Evolutionary conservation across 352 stramenopile species (phyloP), one percentile per base, ranked within the genome.

Genomic region (Phytophthora pseudosyringae): DNA sequence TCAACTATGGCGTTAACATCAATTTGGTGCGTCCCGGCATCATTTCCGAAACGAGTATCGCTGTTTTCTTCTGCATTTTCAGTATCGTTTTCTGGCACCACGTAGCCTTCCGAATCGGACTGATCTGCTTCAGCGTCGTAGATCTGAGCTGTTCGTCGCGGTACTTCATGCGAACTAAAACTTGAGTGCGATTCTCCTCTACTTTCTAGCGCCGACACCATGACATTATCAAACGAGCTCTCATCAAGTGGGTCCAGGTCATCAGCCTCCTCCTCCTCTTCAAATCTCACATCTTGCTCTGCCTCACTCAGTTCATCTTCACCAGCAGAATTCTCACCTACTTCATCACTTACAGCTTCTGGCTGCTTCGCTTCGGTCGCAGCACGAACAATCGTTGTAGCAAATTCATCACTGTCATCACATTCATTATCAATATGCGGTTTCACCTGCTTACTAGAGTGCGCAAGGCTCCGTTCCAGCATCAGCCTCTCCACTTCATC

Each of bases 391-490:
- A 55, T 58, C 15, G 46, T 49, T 49, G 66, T 68, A 67, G 67
- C 56, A 74, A 65, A 62, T 56, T 62, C 51, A 57, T 67, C 61
- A 66, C 62, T 69, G n/a, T 59, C 49, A 53, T 78, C 57, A 65
- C 64, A 65, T 70, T 80, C 74, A 76, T 67, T 66, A 66, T 66
- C 58, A 69, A 69, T 66, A 45, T 53, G 56, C 54, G 45, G 43
- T 25, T 75, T 62, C 35, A 60, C 52, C 56, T 65, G 57, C 26
- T 59, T 64, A 61, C 60, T 59, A 65, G 64, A 65, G 46, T 57
- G 43, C 44, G 15, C 54, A 44, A 70, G 39, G 60, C 55, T 56
- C 33, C 43, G 25, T 43, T 69, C 62, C 67, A 67, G 25, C 71
- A 73, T 59, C 38, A 68, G 39, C 40, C 54, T 67, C 56, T 69